phyloP scores from a whole-genome alignment of 148 eudicot genomes.

The Camellia lanceoleosa region DNA sequence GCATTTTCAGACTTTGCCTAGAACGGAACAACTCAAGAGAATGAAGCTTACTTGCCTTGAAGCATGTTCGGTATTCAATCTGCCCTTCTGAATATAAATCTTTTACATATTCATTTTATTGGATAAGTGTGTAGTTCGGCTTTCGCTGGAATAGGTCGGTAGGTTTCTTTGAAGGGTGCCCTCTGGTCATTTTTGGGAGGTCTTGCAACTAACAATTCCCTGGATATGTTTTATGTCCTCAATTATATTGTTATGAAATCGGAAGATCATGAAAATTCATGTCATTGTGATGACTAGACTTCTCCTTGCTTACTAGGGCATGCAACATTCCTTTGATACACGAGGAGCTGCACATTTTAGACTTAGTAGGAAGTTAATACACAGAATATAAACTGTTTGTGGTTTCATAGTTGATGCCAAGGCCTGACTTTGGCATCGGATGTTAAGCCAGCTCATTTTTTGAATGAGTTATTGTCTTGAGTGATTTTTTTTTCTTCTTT shows the following conservation, averaged over 20 bases:
- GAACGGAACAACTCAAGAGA: constrained; percentile 52
- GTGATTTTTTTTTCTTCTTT: too few relatives aligned
- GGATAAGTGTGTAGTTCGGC: background rate
- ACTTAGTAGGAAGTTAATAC: background rate
- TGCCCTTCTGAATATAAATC: background rate
- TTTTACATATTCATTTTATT: background rate
- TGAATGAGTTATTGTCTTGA: too few relatives aligned
- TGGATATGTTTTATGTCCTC: background rate
- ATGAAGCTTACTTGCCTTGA: constrained; percentile 43
- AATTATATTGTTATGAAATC: background rate
- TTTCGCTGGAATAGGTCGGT: background rate
- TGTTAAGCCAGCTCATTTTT: too few relatives aligned
- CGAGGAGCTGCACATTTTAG: background rate
- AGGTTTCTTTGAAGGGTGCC: background rate
- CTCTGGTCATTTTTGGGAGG: background rate
- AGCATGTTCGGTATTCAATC: constrained; percentile 37
- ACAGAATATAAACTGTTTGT: too few relatives aligned
- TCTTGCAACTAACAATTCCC: background rate
- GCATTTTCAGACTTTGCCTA: constrained; percentile 37
- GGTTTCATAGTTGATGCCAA: too few relatives aligned
- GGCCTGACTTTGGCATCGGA: too few relatives aligned
- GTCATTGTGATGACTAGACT: background rate
- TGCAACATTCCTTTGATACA: background rate
- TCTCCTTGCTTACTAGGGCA: background rate
- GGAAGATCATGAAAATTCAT: background rate